These are phyloP conservation scores for Micromonas pusilla DNA, from an alignment of 139 green algal genomes.

Conservation along the genomic window DNA sequence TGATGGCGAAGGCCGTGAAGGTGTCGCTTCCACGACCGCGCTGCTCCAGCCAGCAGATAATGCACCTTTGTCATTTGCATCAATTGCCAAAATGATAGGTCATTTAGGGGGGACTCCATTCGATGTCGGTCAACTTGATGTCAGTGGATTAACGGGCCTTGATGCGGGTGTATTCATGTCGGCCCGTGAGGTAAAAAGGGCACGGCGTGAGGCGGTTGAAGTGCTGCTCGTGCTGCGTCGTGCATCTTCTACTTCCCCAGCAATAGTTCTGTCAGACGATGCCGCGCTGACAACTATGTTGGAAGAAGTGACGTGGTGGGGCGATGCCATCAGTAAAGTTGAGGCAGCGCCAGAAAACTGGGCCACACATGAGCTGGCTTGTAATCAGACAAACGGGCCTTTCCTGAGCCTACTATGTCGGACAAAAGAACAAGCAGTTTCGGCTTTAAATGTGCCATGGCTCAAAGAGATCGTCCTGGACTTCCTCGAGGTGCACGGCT, in stretches of 20 bases:
- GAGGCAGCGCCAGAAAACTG: background rate
- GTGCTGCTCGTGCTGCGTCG: constrained; percentile 39
- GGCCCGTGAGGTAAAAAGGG: constrained; percentile 27
- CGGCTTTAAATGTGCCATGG: constrained; percentile 54
- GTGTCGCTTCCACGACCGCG: constrained; percentile 12
- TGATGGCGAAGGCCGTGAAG: constrained; percentile 33
- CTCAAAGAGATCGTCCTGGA: constrained; percentile 71
- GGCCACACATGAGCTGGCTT: background rate
- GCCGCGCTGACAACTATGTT: background rate
- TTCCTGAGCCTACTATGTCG: constrained; percentile 64
- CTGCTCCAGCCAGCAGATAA: constrained; percentile 31
- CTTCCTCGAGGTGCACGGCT: constrained; percentile 77
- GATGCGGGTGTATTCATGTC: constrained; percentile 25
- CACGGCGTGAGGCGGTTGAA: constrained; percentile 52
- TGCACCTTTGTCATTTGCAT: constrained; percentile 33
- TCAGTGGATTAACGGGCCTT: background rate
- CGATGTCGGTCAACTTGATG: background rate
- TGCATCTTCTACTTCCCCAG: background rate
- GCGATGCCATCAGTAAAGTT: background rate
- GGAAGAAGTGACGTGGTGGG: background rate
- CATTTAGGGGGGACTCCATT: constrained; percentile 49
- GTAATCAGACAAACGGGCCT: background rate
- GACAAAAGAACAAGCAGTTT: constrained; percentile 55
- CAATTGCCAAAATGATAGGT: constrained; percentile 50
- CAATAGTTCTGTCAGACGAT: background rate